phyloP scores from a whole-genome alignment of 805 yeast genomes.

The Kazachstania taianensis region DNA sequence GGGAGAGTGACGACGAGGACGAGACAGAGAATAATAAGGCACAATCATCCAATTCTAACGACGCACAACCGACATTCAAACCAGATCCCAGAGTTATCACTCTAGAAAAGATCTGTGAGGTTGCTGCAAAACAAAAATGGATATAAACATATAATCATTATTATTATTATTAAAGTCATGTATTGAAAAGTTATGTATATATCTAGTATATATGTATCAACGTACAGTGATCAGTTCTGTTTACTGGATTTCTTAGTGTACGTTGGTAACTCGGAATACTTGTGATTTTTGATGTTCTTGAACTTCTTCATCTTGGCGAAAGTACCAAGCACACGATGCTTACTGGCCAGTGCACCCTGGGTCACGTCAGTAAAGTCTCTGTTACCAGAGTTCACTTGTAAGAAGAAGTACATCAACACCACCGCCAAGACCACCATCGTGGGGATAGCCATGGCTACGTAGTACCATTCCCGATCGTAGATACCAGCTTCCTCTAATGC shows the following conservation, averaged over 20 bases:
- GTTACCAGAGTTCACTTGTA: constrained; percentile 44
- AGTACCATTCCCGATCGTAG: constrained; percentile 41
- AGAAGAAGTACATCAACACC: constrained; percentile 54
- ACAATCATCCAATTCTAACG: no score
- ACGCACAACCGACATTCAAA: no score
- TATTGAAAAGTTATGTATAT: not conserved
- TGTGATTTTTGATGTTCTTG: constrained; percentile 28
- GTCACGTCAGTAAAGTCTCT: constrained; percentile 42
- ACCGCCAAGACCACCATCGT: constrained; percentile 51
- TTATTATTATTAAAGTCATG: no score
- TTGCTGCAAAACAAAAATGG: constrained; percentile 31
- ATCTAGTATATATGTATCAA: not conserved
- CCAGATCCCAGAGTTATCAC: constrained; percentile 30
- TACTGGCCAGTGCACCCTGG: constrained; percentile 27
- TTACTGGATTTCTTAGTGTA: constrained; percentile 23
- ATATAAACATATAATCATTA: constrained; percentile 7
- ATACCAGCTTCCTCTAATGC: constrained; percentile 37
- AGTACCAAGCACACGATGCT: constrained; percentile 33
- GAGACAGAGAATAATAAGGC: constrained; percentile 1
- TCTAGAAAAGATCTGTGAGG: constrained; percentile 29
- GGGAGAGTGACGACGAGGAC: constrained; percentile 18
- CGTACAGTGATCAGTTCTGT: constrained; percentile 6
- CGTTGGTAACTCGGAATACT: constrained; percentile 34
- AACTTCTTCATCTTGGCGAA: constrained; percentile 28
- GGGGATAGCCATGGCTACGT: constrained; percentile 60